Evolutionary conservation across 2,329 filamentous ascomycete genomes (phyloP).

Genomic region (Aaosphaeria arxii): DNA sequence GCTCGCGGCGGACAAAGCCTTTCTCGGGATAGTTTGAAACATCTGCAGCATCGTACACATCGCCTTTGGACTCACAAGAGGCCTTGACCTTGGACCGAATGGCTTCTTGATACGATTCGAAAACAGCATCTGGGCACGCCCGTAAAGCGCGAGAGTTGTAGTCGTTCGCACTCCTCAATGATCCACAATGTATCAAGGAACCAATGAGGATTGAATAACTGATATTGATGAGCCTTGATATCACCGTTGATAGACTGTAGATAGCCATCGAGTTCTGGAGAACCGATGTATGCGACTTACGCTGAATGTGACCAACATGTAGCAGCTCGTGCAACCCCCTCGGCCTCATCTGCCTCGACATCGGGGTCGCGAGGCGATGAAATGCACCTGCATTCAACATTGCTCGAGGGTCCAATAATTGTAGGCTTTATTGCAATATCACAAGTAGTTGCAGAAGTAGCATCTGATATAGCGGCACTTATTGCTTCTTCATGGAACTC

Average conservation of each 20-base stretch:
- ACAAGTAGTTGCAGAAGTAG: not conserved
- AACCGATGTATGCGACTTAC: constrained; percentile 17
- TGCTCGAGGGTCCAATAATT: too few relatives aligned
- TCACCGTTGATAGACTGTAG: too few relatives aligned
- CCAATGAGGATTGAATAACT: constrained; percentile 41
- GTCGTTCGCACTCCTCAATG: constrained; percentile 63
- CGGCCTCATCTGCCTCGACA: not conserved
- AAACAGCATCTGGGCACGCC: constrained; percentile 55
- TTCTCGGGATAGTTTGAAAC: constrained; percentile 63
- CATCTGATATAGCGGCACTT: constrained; percentile 45
- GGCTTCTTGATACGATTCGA: constrained; percentile 53
- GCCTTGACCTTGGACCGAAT: constrained; percentile 39
- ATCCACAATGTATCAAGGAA: constrained; percentile 59
- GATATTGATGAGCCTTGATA: too few relatives aligned
- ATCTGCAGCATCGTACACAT: constrained; percentile 42
- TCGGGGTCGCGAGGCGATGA: not conserved
- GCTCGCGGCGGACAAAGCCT: constrained; percentile 64
- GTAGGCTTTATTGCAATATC: too few relatives aligned
- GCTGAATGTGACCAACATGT: constrained; percentile 21
- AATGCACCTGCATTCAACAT: not conserved
- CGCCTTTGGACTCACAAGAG: constrained; percentile 19
- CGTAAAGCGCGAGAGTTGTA: constrained; percentile 64
- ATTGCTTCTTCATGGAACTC: constrained; percentile 74
- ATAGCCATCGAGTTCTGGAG: too few relatives aligned
- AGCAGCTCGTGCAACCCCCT: constrained; percentile 15